Percentiles rank a stretch among this genome's conserved stretches.
phyloP scores from a whole-genome alignment of 1,284 basidiomycete genomes.

The Austroboletus novae-zelandiae region DNA sequence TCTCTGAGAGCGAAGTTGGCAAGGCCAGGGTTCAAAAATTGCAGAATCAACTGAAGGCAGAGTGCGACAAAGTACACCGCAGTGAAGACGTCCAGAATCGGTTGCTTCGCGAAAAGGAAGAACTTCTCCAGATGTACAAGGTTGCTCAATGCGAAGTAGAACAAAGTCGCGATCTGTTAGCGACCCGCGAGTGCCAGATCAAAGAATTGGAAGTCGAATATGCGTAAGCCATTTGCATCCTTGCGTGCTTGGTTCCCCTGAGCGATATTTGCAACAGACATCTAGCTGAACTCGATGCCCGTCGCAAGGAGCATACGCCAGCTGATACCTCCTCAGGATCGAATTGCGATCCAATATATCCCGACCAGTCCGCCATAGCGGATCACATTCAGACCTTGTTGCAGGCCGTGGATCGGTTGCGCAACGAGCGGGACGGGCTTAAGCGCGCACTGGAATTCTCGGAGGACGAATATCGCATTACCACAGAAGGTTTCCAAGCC shows the following conservation, averaged over 20 bases:
- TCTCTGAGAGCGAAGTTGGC: constrained; percentile 38
- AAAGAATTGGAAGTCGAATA: constrained; percentile 20
- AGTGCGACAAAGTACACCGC: constrained; percentile 39
- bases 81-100: constrained; percentile 32
- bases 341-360: constrained; percentile 3
- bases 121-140: constrained; percentile 13
- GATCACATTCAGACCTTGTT: constrained; percentile 55
- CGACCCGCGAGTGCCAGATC: constrained; percentile 20
- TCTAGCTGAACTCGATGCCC: constrained; percentile 18
- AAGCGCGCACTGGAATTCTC: constrained; percentile 67
- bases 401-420: constrained; percentile 61
- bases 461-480: constrained; percentile 68
- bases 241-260: neutral
- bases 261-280: constrained; percentile 1
- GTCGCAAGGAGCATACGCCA: neutral
- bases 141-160: constrained; percentile 14
- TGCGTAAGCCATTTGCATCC: constrained; percentile 16
- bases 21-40: constrained; percentile 40
- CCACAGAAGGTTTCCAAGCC: constrained; percentile 55
- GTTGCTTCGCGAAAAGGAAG: constrained; percentile 33
- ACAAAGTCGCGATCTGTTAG: constrained; percentile 10
- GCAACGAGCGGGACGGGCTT: constrained; percentile 68
- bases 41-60: constrained; percentile 43
- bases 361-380: constrained; percentile 36
- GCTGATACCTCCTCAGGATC: neutral